Evolutionary conservation across 228 moss, liverwort and hornwort genomes (phyloP).

Genomic region (Sphagnum magellanicum): DNA sequence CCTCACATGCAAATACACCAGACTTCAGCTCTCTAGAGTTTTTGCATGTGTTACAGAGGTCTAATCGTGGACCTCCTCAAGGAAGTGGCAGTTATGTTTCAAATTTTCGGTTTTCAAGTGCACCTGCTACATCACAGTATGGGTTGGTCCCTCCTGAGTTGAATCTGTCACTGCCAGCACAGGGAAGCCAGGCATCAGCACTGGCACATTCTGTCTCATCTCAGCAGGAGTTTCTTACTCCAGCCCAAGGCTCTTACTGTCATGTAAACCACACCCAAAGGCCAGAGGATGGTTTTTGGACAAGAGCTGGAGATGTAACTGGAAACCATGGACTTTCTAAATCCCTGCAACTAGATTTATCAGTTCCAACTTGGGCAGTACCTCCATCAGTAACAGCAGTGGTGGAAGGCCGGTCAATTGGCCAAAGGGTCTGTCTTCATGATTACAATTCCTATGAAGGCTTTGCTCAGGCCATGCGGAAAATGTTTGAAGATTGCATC

Average conservation of each 20-base stretch:
- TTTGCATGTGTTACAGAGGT: constrained; percentile 37
- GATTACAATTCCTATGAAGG: constrained; percentile 38
- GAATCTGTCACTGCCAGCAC: constrained; percentile 26
- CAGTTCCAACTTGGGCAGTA: constrained; percentile 3
- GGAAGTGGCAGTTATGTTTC: constrained; percentile 5
- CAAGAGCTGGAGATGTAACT: constrained; percentile 2
- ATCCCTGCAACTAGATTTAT: constrained; percentile 11
- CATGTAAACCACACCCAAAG: neutral
- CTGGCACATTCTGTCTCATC: no score
- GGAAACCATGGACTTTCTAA: constrained; percentile 1
- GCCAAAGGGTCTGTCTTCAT: constrained; percentile 30
- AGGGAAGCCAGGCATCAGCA: constrained; percentile 6
- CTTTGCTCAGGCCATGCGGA: constrained; percentile 40
- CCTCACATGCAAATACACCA: constrained; percentile 11
- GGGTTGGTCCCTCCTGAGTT: constrained; percentile 19
- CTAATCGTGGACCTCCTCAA: constrained; percentile 10
- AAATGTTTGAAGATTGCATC: constrained; percentile 23
- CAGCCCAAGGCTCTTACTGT: no score
- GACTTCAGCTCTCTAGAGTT: constrained; percentile 38
- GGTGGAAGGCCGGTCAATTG: constrained; percentile 40
- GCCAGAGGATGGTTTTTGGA: constrained; percentile 1
- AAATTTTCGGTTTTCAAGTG: constrained; percentile 16
- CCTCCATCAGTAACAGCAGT: constrained; percentile 26
- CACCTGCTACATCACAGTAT: constrained; percentile 20
- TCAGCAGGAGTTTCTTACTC: no score